phyloP scores from a whole-genome alignment of 2,329 filamentous ascomycete genomes.

The Hymenoscyphus linearis region DNA sequence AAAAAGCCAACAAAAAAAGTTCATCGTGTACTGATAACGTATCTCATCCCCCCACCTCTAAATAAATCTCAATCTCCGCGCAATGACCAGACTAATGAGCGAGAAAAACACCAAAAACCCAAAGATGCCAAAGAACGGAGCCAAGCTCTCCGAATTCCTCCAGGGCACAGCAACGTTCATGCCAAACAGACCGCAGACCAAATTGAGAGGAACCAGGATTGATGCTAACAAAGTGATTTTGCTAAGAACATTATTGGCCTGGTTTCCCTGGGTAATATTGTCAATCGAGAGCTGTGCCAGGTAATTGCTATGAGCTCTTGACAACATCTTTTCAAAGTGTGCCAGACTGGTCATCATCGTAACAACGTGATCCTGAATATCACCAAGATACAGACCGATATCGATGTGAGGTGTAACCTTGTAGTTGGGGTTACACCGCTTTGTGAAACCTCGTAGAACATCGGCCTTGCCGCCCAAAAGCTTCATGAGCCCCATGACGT shows the following conservation, averaged over 20 bases:
- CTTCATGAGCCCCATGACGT: constrained; percentile 88
- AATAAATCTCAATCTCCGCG: constrained; percentile 29
- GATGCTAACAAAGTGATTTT: constrained; percentile 94
- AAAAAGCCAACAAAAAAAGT: not conserved
- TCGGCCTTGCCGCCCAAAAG: constrained; percentile 96
- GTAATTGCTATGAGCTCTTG: constrained; percentile 91
- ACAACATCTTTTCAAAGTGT: constrained; percentile 97
- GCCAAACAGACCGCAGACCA: constrained; percentile 64
- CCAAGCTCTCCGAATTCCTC: constrained; percentile 37
- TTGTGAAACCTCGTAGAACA: constrained; percentile 94
- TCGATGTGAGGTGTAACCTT: constrained; percentile 92
- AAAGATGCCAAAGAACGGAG: constrained; percentile 57
- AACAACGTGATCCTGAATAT: constrained; percentile 98
- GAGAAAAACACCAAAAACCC: constrained; percentile 50
- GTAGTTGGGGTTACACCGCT: constrained; percentile 97
- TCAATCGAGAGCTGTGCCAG: constrained; percentile 91
- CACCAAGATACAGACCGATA: constrained; percentile 91
- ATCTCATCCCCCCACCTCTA: constrained; percentile 5
- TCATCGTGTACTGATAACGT: not conserved
- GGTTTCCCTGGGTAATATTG: constrained; percentile 81
- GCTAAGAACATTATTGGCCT: constrained; percentile 82
- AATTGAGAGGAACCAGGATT: constrained; percentile 91
- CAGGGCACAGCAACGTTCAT: constrained; percentile 83
- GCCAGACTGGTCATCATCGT: constrained; percentile 97
- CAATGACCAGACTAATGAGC: constrained; percentile 23